A percentile compares a stretch with the other conserved stretches of the same genome.
Evolutionary conservation across 1,284 basidiomycete species (phyloP).

Genomic region (Amylostereum areolatum): DNA sequence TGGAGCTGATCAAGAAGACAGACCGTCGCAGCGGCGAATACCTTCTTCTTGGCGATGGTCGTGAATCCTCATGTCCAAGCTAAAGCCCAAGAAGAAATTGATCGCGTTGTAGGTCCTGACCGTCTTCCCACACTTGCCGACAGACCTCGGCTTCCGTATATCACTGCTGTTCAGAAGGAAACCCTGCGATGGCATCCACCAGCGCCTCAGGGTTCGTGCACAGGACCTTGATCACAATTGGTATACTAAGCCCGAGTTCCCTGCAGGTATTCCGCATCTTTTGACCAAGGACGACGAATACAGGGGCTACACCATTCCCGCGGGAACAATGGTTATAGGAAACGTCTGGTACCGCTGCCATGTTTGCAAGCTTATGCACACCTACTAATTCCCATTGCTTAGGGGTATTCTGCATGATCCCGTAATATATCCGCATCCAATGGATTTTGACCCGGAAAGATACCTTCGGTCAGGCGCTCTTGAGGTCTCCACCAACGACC

Average conservation of each 20-base stretch:
- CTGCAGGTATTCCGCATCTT: conserved; percentile 10
- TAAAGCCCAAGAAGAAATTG: conserved; percentile 21
- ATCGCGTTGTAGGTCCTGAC: conserved; percentile 17
- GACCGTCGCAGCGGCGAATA: conserved; percentile 5
- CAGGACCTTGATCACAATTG: conserved; percentile 1
- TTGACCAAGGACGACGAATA: conserved; percentile 10
- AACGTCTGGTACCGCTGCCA: conserved; percentile 10
- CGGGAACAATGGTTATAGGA: conserved; percentile 11
- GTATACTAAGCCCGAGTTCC: neutral
- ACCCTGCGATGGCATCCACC: conserved; percentile 23
- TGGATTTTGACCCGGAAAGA: neutral
- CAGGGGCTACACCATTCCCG: conserved; percentile 14
- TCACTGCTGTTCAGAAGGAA: conserved; percentile 23
- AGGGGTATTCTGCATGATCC: neutral
- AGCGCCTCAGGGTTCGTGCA: conserved; percentile 8
- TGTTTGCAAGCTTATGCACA: too few species aligned
- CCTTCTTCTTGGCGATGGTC: conserved; percentile 16
- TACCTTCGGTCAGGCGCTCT: neutral
- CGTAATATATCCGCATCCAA: neutral
- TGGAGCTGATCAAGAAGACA: too few species aligned
- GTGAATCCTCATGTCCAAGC: conserved; percentile 15
- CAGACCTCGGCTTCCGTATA: conserved; percentile 18
- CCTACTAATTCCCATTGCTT: too few species aligned
- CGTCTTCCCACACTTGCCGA: conserved; percentile 23
- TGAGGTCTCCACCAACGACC: neutral